Percentiles rank a stretch among this genome's conserved stretches.
Conservation (phyloP, 2,329 filamentous ascomycete genomes). For the Ceratocystis variospora region DNA sequence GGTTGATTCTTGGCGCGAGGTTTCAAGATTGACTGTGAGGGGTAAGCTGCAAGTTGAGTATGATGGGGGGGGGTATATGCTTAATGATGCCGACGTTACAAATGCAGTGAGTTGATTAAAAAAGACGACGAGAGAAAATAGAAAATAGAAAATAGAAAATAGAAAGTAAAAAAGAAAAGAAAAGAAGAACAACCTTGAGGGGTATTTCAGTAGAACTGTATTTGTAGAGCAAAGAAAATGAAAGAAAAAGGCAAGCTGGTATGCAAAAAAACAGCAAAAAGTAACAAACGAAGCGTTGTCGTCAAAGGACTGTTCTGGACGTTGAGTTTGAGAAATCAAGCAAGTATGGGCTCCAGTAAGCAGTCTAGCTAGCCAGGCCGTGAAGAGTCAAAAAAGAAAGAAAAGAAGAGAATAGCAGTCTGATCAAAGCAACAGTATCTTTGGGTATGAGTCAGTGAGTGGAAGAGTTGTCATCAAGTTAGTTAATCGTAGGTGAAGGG, state of each 20-base stretch:
- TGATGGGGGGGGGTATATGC: not conserved
- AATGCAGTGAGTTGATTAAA: not conserved
- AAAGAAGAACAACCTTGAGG: not conserved
- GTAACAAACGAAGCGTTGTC: not conserved
- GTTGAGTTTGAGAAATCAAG: not conserved
- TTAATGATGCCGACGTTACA: not conserved
- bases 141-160: not conserved
- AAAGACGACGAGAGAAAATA: not conserved
- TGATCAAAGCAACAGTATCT: not conserved
- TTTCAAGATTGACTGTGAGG: not conserved
- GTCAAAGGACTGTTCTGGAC: not conserved
- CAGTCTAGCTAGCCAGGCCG: not conserved
- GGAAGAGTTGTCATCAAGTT: not conserved
- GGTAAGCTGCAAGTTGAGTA: too few species aligned
- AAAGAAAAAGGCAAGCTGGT: not conserved
- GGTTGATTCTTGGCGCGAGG: not conserved
- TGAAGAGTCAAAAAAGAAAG: not conserved
- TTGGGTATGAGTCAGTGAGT: not conserved
- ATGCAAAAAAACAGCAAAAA: slow-evolving; percentile 2
- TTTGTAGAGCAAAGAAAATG: not conserved
- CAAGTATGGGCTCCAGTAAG: not conserved
- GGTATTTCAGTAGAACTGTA: not conserved
- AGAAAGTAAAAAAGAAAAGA: slow-evolving; percentile 4
- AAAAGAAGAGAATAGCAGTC: not conserved
- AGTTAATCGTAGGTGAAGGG: not conserved